Conservation (phyloP, 306 rosid species). For the Quercus gilva region DNA sequence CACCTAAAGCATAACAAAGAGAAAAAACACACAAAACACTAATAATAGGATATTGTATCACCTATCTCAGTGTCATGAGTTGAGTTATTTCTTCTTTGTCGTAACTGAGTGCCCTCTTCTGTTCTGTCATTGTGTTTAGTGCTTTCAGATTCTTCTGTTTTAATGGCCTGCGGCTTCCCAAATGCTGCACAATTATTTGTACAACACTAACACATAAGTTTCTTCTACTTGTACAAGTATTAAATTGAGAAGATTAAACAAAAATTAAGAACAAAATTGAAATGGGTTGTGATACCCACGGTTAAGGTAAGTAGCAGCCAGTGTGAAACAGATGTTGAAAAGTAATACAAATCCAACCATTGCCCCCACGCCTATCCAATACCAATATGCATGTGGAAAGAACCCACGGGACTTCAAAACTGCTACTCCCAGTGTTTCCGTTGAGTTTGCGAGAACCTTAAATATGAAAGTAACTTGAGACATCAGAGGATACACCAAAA, state of each 20-base stretch:
- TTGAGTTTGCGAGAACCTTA: conserved; percentile 44
- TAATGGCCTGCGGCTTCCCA: conserved; percentile 37
- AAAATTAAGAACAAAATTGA: neutral
- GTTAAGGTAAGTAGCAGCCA: conserved; percentile 48
- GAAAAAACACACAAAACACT: neutral
- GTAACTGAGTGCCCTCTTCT: conserved; percentile 10
- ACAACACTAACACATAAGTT: neutral
- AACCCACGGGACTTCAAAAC: conserved; percentile 53
- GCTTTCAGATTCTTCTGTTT: conserved; percentile 26
- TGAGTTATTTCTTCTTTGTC: conserved; percentile 6
- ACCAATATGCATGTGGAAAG: conserved; percentile 60
- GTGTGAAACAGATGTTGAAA: conserved; percentile 39
- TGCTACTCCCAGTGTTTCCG: conserved; percentile 40
- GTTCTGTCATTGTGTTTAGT: conserved; percentile 8
- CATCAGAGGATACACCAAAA: neutral
- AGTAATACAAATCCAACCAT: conserved; percentile 48
- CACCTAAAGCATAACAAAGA: neutral
- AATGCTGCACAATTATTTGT: conserved; percentile 40
- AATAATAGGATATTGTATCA: neutral
- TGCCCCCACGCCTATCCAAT: conserved; percentile 68
- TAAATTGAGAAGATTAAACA: neutral
- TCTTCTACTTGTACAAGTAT: neutral
- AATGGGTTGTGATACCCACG: conserved; percentile 36
- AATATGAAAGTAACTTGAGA: neutral
- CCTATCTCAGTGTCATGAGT: conserved; percentile 1